Base-by-base conservation (phyloP, 345 rosid species). In the Reutealis trisperma region DNA sequence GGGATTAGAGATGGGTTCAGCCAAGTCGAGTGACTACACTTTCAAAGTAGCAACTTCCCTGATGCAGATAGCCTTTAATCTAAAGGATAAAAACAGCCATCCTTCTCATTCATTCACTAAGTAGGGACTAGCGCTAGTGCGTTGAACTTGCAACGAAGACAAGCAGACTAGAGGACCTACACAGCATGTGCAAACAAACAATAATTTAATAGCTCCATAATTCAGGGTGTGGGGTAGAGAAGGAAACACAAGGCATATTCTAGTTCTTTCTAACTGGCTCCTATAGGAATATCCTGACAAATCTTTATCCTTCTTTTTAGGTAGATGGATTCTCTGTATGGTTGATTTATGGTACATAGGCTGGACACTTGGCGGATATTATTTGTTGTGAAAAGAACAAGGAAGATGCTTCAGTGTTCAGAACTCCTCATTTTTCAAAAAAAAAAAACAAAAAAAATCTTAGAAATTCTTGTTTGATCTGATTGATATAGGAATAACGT, bases 151-250 rank as follows among this genome's bases (percentile, higher is more conserved):
- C 42, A 73, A 69, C 21, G 45, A 74, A 62, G 71, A 34, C 0
- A 57, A 24, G 67, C 24, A 61, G 41, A 52, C 45, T 22, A n/a
- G 2, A 67, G 67, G 76, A 63, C 78, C 77, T 37, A 37, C 75
- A 67, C 63, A 19, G 77, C 87, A 82, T 74, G 79, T 84, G 81
- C 67, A 34, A 70, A 73, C 63, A 66, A 69, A 60, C 54, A 51
- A 45, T 74, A 54, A 27, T 85, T 76, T 73, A 70, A 76, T 51
- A 55, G 58, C 27, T 32, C 80, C 63, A 10, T 62, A 30, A 51
- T 9, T 21, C 6, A 7, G 68, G 73, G n/a, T n/a, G n/a, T 8
- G 41, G 62, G 42, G 6, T 57, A 16, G 15, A 59, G 64, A 51
- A 61, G 63, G 81, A 68, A 77, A 59, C 78, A 72, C 25, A 30